Base-by-base conservation (phyloP, 768 basidiomycete species). In the Rhodocollybia butyracea region DNA sequence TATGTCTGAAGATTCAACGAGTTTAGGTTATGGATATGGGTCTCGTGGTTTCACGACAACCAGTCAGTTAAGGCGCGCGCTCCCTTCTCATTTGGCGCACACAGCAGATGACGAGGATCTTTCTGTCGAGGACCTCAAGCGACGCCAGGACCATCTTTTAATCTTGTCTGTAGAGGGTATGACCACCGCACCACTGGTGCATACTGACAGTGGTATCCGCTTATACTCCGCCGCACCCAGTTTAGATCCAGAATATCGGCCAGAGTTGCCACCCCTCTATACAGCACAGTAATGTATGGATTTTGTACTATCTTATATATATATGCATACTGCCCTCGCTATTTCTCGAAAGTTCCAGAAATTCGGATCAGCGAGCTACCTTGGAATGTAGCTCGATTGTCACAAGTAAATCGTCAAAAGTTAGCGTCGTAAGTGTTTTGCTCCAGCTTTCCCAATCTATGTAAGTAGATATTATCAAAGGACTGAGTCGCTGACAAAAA, bases 161-260 rank as follows among this genome's bases (percentile, higher is more conserved):
- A 29, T 53, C 30, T 29, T 53, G 5, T 53, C 51, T 26, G 39
- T 43, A 13, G 39, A 40, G 17, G 51, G 41, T 29, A 41, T 41
- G 51, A 38, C 27, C n/a, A 22, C 31, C 3, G 38, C 34, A 39
- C 51, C 51, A 15, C 15, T 53, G 29, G 51, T 53, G 22, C 51
- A 53, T 41, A 53, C 51, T 13, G 51, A 53, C 27, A 53, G 51
- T 53, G 51, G 51, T 2, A 29, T 53, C 17, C 51, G 51, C 31
- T 30, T 42, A 15, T 30, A 38, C 19, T 19, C 7, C 13, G 12
- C 47, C 34, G 11, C 17, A 22, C 12, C 13, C 30, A n/a, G 15
- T 50, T 10, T 11, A 31, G 26, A 42, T 31, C 29, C 51, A n/a
- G 39, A 53, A 22, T 42, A 22, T 5, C 26, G 42, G 15, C 40